A percentile compares a stretch with the other conserved stretches of the same genome.
phyloP scores from a whole-genome alignment of 352 stramenopile genomes.

The Phytophthora kernoviae region DNA sequence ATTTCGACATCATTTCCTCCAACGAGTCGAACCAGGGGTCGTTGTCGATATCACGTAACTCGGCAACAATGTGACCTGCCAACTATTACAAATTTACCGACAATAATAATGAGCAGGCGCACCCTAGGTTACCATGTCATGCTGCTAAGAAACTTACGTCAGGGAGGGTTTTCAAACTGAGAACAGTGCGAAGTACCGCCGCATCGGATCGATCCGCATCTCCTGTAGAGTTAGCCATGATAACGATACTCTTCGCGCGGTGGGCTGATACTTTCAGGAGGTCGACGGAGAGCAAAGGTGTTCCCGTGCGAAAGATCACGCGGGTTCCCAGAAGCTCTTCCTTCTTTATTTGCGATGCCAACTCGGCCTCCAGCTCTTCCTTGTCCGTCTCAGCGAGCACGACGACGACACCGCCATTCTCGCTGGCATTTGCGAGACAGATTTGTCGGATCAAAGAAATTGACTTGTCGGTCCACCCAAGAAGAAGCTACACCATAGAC shows the following conservation, averaged over 20 bases:
- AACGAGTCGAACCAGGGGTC: constrained; percentile 80
- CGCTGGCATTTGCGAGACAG: constrained; percentile 85
- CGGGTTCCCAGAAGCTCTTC: constrained; percentile 73
- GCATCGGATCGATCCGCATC: constrained; percentile 86
- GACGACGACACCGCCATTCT: constrained; percentile 82
- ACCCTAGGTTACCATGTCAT: neutral
- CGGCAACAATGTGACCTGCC: constrained; percentile 82
- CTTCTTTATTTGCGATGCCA: constrained; percentile 59
- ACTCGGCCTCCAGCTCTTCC: constrained; percentile 73
- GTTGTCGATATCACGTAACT: constrained; percentile 90
- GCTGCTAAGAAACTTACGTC: constrained; percentile 29
- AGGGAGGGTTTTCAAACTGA: constrained; percentile 80
- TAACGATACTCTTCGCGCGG: constrained; percentile 79
- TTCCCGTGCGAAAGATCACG: constrained; percentile 84
- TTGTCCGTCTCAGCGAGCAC: constrained; percentile 80
- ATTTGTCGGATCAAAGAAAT: constrained; percentile 88
- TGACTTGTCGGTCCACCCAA: constrained; percentile 89
- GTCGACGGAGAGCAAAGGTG: constrained; percentile 79
- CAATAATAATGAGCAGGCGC: neutral
- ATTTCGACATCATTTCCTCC: constrained; percentile 82
- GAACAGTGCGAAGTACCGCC: constrained; percentile 71
- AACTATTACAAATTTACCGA: constrained; percentile 29
- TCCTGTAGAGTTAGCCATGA: constrained; percentile 73
- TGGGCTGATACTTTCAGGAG: constrained; percentile 82
- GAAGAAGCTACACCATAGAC: constrained; percentile 53